phyloP scores from a whole-genome alignment of 768 basidiomycete genomes.

The Suillus brevipes region DNA sequence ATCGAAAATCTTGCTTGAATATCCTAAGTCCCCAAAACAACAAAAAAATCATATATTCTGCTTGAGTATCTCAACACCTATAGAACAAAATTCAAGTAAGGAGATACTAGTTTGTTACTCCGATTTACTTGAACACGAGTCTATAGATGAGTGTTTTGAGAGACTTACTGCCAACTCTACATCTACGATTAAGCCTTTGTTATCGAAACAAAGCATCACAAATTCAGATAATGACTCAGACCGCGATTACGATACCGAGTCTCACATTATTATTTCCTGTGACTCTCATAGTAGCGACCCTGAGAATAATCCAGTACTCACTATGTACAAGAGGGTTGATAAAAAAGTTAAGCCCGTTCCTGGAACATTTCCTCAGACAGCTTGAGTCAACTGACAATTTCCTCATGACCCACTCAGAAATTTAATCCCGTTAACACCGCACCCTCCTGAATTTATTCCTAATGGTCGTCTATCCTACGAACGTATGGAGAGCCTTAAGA shows the following conservation, averaged over 20 bases:
- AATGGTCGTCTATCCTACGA: not conserved
- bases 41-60: too few relatives aligned
- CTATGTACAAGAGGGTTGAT: constrained; percentile 7
- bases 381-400: not conserved
- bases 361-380: not conserved
- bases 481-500: not conserved
- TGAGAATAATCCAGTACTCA: not conserved
- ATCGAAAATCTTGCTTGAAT: too few relatives aligned
- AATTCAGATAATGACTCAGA: not conserved
- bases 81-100: too few relatives aligned
- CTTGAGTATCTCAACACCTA: too few relatives aligned
- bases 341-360: constrained; percentile 6
- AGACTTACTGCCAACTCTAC: too few relatives aligned
- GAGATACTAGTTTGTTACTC: too few relatives aligned
- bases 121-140: too few relatives aligned
- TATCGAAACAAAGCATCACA: too few relatives aligned
- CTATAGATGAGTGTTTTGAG: too few relatives aligned
- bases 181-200: too few relatives aligned
- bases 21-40: too few relatives aligned
- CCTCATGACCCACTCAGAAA: not conserved
- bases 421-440: not conserved
- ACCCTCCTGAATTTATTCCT: constrained; percentile 1
- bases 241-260: not conserved
- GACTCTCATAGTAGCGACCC: not conserved
- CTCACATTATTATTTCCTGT: not conserved